These are phyloP conservation scores for Pleurotus eryngii DNA, from an alignment of 768 basidiomycete species.

Conservation along the genomic window DNA sequence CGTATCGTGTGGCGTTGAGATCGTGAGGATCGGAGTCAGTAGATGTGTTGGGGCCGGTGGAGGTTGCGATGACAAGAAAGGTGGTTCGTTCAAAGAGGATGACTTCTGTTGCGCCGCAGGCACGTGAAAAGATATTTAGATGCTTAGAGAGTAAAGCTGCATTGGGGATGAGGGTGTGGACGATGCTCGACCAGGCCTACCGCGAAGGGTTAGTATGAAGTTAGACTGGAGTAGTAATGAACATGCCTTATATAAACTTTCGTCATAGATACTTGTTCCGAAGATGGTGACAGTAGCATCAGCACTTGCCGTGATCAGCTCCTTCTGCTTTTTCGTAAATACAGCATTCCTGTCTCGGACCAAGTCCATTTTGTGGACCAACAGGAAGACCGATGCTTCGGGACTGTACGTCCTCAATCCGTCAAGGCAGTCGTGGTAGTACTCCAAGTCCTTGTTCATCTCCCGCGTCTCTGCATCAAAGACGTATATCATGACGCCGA, in stretches of 20 bases:
- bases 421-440: conserved; percentile 88
- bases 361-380: conserved; percentile 98
- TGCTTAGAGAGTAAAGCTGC: conserved; percentile 86
- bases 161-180: conserved; percentile 95
- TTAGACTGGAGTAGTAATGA: conserved; percentile 5
- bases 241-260: conserved; percentile 88
- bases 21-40: conserved; percentile 35
- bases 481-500: conserved; percentile 97
- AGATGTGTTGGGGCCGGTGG: conserved; percentile 41
- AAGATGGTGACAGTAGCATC: conserved; percentile 68
- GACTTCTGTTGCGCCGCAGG: conserved; percentile 89
- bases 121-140: conserved; percentile 79
- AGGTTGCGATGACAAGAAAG: conserved; percentile 94
- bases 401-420: conserved; percentile 77
- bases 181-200: conserved; percentile 97
- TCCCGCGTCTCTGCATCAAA: conserved; percentile 92
- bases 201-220: neutral
- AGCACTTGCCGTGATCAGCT: conserved; percentile 67
- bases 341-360: conserved; percentile 57
- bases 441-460: conserved; percentile 81
- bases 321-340: conserved; percentile 71
- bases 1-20: conserved; percentile 71
- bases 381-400: conserved; percentile 81
- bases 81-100: conserved; percentile 97
- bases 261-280: conserved; percentile 96